These are phyloP conservation scores for Zygosaccharomyces kombuchaensis DNA, from an alignment of 805 yeast species.

Conservation along the genomic window DNA sequence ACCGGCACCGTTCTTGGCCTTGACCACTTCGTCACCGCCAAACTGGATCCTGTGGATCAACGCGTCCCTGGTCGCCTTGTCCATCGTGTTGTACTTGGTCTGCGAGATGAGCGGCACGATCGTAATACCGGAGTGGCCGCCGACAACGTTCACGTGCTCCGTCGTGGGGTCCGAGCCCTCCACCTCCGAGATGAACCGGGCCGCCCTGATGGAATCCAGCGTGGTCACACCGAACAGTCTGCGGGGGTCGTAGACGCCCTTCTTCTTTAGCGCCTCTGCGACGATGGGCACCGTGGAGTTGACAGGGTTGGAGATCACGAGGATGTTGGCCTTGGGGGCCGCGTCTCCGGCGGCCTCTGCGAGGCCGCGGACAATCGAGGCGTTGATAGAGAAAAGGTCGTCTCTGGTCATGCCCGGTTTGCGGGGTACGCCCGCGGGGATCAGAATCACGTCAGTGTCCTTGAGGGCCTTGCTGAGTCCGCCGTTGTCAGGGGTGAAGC, in stretches of 20 bases:
- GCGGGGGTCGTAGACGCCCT: slow-evolving; percentile 87
- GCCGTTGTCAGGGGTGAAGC: slow-evolving; percentile 77
- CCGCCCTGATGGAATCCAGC: slow-evolving; percentile 83
- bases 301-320: slow-evolving; percentile 90
- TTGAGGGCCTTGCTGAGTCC: slow-evolving; percentile 71
- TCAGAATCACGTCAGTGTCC: slow-evolving; percentile 70
- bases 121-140: slow-evolving; percentile 97
- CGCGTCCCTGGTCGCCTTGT: slow-evolving; percentile 61
- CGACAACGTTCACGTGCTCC: slow-evolving; percentile 83
- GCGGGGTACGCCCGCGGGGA: slow-evolving; percentile 98
- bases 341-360: slow-evolving; percentile 79
- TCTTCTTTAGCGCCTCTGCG: slow-evolving; percentile 81
- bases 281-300: slow-evolving; percentile 97
- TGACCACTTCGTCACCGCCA: slow-evolving; percentile 94
- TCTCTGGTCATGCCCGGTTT: slow-evolving; percentile 99
- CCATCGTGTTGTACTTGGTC: slow-evolving; percentile 57
- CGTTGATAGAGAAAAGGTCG: slow-evolving; percentile 93
- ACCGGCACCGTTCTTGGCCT: slow-evolving; percentile 92
- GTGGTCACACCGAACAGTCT: slow-evolving; percentile 95
- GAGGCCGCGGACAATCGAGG: slow-evolving; percentile 89
- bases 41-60: slow-evolving; percentile 87
- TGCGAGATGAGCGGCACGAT: slow-evolving; percentile 91
- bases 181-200: slow-evolving; percentile 66
- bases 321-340: slow-evolving; percentile 79
- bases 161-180: slow-evolving; percentile 59